Percentiles rank a stretch among this genome's conserved stretches.
Evolutionary conservation across 1,139 yeast genomes (phyloP).

Genomic region (Zygoascus meyerae): DNA sequence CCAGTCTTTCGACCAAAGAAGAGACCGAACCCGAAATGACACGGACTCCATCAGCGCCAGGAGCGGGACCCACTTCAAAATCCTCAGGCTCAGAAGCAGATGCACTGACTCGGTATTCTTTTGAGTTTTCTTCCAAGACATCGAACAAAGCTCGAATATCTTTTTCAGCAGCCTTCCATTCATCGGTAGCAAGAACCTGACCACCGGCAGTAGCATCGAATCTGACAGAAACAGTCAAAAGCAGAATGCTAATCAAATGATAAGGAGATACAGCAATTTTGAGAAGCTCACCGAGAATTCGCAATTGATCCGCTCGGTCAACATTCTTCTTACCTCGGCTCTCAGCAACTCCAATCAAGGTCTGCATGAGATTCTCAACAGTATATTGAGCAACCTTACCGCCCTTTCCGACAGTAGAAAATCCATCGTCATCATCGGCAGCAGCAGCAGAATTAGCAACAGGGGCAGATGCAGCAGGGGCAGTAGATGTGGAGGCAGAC

Average conservation of each 20-base stretch:
- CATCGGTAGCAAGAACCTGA: slow-evolving; percentile 68
- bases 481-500: slow-evolving; percentile 14
- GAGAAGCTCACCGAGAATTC: slow-evolving; percentile 60
- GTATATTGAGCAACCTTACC: slow-evolving; percentile 36
- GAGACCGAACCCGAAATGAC: slow-evolving; percentile 79
- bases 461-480: slow-evolving; percentile 12
- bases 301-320: slow-evolving; percentile 75
- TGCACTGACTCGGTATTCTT: slow-evolving; percentile 67
- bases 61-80: slow-evolving; percentile 58
- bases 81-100: slow-evolving; percentile 73
- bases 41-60: slow-evolving; percentile 68
- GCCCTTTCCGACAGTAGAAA: slow-evolving; percentile 39
- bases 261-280: slow-evolving; percentile 48
- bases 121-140: slow-evolving; percentile 57
- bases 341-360: slow-evolving; percentile 72
- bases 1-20: slow-evolving; percentile 85
- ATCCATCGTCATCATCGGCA: slow-evolving; percentile 35
- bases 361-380: slow-evolving; percentile 55
- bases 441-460: slow-evolving; percentile 6
- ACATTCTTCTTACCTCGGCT: slow-evolving; percentile 94
- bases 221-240: slow-evolving; percentile 80
- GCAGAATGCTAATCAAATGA: slow-evolving; percentile 71
- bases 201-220: slow-evolving; percentile 66
- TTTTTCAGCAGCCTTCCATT: slow-evolving; percentile 68
- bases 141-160: slow-evolving; percentile 61